These are phyloP conservation scores for Zygosaccharomyces sapae DNA, from an alignment of 1,139 yeast genomes.

Conservation along the genomic window DNA sequence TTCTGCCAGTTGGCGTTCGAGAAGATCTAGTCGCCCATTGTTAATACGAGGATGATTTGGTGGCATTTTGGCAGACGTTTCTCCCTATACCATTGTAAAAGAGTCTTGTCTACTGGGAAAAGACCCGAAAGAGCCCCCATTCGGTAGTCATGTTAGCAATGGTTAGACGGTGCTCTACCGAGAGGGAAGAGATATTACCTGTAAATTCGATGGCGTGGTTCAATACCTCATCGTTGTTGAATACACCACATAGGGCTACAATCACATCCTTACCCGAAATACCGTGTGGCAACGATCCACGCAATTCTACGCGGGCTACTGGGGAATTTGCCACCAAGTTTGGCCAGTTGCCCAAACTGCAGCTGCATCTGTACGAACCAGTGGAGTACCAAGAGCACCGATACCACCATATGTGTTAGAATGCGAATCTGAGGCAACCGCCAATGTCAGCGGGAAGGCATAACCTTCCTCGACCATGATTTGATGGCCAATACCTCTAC, in stretches of 20 bases:
- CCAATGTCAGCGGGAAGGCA: slow-evolving; percentile 87
- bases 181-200: slow-evolving; percentile 69
- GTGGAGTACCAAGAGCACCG: slow-evolving; percentile 93
- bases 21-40: slow-evolving; percentile 47
- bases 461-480: slow-evolving; percentile 98
- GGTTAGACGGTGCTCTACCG: slow-evolving; percentile 89
- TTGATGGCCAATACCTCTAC: slow-evolving; percentile 98
- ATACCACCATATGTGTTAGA: slow-evolving; percentile 97
- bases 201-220: slow-evolving; percentile 96
- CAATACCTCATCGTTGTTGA: slow-evolving; percentile 92
- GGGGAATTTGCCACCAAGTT: slow-evolving; percentile 99
- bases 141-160: slow-evolving; percentile 99
- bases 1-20: slow-evolving; percentile 37
- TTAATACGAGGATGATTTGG: slow-evolving; percentile 86
- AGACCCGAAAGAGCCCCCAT: slow-evolving; percentile 97
- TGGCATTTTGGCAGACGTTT: slow-evolving; percentile 62
- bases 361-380: slow-evolving; percentile 98
- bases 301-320: slow-evolving; percentile 86
- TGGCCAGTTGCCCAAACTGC: slow-evolving; percentile 99
- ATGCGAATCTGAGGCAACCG: slow-evolving; percentile 97
- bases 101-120: slow-evolving; percentile 83
- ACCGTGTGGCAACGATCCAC: slow-evolving; percentile 77
- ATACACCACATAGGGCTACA: slow-evolving; percentile 90
- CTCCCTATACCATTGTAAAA: slow-evolving; percentile 68
- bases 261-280: slow-evolving; percentile 96